A percentile compares a stretch with the other conserved stretches of the same genome.
These are phyloP conservation scores for Erodium texanum DNA, from an alignment of 441 rosid species.

Conservation along the genomic window DNA sequence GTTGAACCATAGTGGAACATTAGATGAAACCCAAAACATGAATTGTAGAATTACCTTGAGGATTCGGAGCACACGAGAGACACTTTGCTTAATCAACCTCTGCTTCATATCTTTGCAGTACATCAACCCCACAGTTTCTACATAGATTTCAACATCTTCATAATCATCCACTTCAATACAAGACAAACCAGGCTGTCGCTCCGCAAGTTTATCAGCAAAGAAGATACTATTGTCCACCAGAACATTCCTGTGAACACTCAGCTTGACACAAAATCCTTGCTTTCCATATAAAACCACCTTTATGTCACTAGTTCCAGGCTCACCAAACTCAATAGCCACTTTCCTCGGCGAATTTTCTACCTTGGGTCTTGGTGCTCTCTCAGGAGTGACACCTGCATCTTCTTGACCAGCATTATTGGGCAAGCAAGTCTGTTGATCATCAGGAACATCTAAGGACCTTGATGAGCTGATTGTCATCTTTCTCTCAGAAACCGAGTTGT, in stretches of 20 bases:
- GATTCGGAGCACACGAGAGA: constrained; percentile 72
- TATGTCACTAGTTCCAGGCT: constrained; percentile 71
- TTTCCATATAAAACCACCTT: constrained; percentile 76
- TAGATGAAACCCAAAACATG: constrained; percentile 6
- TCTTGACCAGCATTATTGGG: constrained; percentile 29
- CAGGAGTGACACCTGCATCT: constrained; percentile 37
- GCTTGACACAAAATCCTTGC: constrained; percentile 90
- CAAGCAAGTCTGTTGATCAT: constrained; percentile 35
- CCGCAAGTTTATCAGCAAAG: constrained; percentile 59
- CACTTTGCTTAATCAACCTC: constrained; percentile 81
- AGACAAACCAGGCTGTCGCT: constrained; percentile 43
- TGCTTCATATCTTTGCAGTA: constrained; percentile 91
- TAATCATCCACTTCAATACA: constrained; percentile 75
- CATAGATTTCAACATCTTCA: constrained; percentile 79
- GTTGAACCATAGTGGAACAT: constrained; percentile 8
- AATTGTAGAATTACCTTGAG: constrained; percentile 55
- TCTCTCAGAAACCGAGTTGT: constrained; percentile 38
- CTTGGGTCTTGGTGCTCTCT: constrained; percentile 59
- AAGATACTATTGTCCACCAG: constrained; percentile 56
- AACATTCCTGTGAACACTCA: constrained; percentile 74
- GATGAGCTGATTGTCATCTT: constrained; percentile 43
- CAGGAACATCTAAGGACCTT: constrained; percentile 43
- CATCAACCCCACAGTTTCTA: constrained; percentile 88
- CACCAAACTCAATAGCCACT: constrained; percentile 90
- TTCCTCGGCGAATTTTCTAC: constrained; percentile 74